Base-by-base conservation (phyloP, 805 yeast genomes). In the Cyberlindnera misumaiensis region DNA sequence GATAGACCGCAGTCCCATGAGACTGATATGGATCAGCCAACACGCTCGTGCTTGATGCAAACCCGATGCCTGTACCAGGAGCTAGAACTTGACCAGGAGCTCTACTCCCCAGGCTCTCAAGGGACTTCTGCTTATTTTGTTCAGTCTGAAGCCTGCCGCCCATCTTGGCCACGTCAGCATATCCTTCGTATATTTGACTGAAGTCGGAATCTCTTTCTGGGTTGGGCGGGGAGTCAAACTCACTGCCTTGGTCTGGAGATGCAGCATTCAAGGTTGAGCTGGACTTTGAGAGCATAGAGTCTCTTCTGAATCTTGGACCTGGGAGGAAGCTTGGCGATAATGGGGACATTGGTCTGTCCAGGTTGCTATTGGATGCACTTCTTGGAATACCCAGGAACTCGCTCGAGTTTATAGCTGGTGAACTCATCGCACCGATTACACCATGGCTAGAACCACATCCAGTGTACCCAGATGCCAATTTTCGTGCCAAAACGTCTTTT, bases 401-500 rank as follows among this genome's bases (percentile, higher is more conserved):
- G 27, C 42, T 48, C 3, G 69, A 56, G 12, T 58, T 57, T 4
- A 67, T 48, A 0, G 64, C 70, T 32, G 80, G 73, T 2, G 81
- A 71, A 34, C 58, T 65, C 3, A 78, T 53, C 1, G 84, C 83
- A 26, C 83, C 83, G 4, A 67, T 67, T 15, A 78, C 53, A 11
- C 85, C 85, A 39, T 79, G 70, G 12, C 70, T 57, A 24, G 82
- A 75, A n/a, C 90, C 90, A 59, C 87, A 80, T 5, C 94, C 93
- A 16, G 74, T 74, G 55, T 82, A 83, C 7, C 90, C 81, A n/a
- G 66, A 55, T 8, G 65, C 46, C 37, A 80, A 50, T 51, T 80
- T 83, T 13, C 67, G 54, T 30, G 70, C 72, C 35, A 83, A 55
- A 11, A 80, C 52, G 20, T 71, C 73, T 52, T 78, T 80, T 41